These are phyloP conservation scores for Alternaria metachromatica DNA, from an alignment of 2,329 filamentous ascomycete genomes.

Conservation along the genomic window DNA sequence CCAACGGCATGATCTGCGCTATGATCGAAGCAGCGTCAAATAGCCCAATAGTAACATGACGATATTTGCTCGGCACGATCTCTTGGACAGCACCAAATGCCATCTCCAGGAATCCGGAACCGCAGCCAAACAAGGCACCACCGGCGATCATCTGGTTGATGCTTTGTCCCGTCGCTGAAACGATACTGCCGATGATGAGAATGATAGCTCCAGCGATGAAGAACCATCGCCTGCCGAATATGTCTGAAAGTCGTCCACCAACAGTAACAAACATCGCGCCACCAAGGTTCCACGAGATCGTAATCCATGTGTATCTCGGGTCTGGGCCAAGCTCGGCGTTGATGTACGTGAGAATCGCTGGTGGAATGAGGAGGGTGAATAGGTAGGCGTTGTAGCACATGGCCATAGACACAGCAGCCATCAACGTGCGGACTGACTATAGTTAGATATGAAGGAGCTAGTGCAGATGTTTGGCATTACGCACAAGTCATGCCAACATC, in stretches of 20 bases:
- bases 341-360: slow-evolving; percentile 41
- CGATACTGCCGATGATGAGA: slow-evolving; percentile 47
- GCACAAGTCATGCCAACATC: slow-evolving; percentile 39
- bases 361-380: slow-evolving; percentile 42
- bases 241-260: slow-evolving; percentile 48
- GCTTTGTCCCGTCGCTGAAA: slow-evolving; percentile 49
- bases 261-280: slow-evolving; percentile 43
- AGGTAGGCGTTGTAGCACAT: slow-evolving; percentile 45
- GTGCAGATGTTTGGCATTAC: background rate
- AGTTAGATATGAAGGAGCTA: background rate
- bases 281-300: slow-evolving; percentile 43
- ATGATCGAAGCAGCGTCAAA: slow-evolving; percentile 43
- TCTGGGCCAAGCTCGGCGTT: slow-evolving; percentile 44
- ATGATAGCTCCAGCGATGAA: slow-evolving; percentile 44
- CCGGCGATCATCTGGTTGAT: slow-evolving; percentile 53
- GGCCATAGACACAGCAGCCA: slow-evolving; percentile 36
- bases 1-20: slow-evolving; percentile 43
- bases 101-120: slow-evolving; percentile 51
- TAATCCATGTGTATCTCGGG: slow-evolving; percentile 42
- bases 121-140: slow-evolving; percentile 51
- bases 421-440: slow-evolving; percentile 20
- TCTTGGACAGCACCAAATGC: slow-evolving; percentile 49
- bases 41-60: slow-evolving; percentile 49
- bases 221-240: slow-evolving; percentile 48
- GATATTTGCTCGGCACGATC: slow-evolving; percentile 49